Conservation (phyloP, 306 rosid genomes). For the Casuarina cunninghamiana region DNA sequence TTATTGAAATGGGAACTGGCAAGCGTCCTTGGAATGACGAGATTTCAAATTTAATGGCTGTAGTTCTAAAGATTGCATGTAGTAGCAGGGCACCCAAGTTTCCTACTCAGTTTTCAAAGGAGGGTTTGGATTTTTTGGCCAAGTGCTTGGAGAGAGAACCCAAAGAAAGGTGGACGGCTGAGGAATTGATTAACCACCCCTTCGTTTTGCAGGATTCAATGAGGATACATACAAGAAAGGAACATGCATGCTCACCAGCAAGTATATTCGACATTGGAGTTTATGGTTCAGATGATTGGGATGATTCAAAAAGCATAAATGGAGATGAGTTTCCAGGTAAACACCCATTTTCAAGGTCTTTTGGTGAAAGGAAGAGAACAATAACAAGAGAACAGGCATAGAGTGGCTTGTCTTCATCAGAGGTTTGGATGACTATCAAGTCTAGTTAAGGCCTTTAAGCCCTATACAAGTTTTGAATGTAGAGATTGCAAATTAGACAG, state of each 20-base stretch:
- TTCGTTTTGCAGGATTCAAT: slow-evolving; percentile 39
- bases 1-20: slow-evolving; percentile 74
- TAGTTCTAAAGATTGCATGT: slow-evolving; percentile 45
- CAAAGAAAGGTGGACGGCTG: slow-evolving; percentile 40
- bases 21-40: slow-evolving; percentile 48
- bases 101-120: slow-evolving; percentile 47
- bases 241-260: slow-evolving; percentile 36
- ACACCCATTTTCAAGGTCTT: slow-evolving; percentile 29
- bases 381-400: slow-evolving; percentile 22
- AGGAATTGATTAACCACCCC: slow-evolving; percentile 51
- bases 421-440: slow-evolving; percentile 60
- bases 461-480: background rate
- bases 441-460: slow-evolving; percentile 19
- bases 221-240: background rate
- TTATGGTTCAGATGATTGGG: slow-evolving; percentile 15
- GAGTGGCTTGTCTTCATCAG: slow-evolving; percentile 33
- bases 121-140: slow-evolving; percentile 55
- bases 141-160: slow-evolving; percentile 54
- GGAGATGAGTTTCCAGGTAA: slow-evolving; percentile 10
- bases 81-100: slow-evolving; percentile 41
- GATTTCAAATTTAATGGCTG: slow-evolving; percentile 41
- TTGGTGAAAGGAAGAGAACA: slow-evolving; percentile 7
- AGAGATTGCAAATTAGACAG: slow-evolving; percentile 6
- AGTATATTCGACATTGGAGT: slow-evolving; percentile 41
- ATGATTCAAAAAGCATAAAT: slow-evolving; percentile 21